Percentiles rank a stretch among this genome's conserved stretches.
Evolutionary conservation across 2,329 filamentous ascomycete genomes (phyloP).

Genomic region (Ophiostoma australiae): DNA sequence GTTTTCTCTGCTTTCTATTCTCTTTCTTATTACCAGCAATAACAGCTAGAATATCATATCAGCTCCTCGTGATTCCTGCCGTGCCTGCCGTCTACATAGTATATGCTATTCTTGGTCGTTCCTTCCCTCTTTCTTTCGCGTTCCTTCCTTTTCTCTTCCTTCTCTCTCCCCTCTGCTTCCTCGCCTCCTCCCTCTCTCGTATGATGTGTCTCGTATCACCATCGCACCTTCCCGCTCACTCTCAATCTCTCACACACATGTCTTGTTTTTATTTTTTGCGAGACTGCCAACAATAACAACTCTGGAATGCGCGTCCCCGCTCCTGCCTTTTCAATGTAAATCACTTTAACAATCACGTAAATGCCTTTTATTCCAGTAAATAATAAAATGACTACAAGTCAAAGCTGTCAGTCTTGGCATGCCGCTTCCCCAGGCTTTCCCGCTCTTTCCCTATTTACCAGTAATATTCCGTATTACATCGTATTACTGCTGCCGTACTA

Average conservation of each 20-base stretch:
- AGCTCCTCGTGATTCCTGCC: not conserved
- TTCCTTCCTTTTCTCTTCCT: not conserved
- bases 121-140: not conserved
- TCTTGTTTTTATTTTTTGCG: constrained; percentile 1
- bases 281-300: not conserved
- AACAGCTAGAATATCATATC: not conserved
- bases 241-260: not conserved
- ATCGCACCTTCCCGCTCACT: not conserved
- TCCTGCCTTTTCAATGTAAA: not conserved
- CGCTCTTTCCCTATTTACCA: not conserved
- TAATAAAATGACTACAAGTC: no score
- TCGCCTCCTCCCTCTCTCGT: not conserved
- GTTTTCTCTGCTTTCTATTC: not conserved
- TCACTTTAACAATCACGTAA: not conserved
- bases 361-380: no score
- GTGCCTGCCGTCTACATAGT: not conserved
- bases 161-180: not conserved
- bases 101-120: not conserved
- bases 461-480: not conserved
- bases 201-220: not conserved
- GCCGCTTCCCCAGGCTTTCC: constrained; percentile 8
- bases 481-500: no score
- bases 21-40: not conserved
- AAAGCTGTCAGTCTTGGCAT: not conserved
- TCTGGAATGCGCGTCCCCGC: constrained; percentile 4